phyloP scores from a whole-genome alignment of 805 yeast species.

The Cyberlindnera bimundalis region DNA sequence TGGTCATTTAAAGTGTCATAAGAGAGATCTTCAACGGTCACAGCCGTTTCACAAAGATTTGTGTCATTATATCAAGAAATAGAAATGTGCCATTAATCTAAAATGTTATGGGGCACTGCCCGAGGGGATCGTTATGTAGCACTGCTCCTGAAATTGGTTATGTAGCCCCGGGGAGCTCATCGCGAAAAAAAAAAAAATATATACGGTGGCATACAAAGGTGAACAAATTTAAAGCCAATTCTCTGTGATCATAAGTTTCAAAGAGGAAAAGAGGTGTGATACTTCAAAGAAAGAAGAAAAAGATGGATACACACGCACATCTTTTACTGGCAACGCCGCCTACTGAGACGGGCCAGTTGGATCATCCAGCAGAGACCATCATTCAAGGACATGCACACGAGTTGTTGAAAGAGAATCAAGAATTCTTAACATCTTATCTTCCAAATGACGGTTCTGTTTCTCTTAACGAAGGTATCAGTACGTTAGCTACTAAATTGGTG shows the following conservation, averaged over 20 bases:
- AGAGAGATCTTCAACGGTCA: too few species aligned
- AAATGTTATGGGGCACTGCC: too few species aligned
- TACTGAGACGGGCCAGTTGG: conserved; percentile 10
- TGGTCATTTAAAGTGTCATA: too few species aligned
- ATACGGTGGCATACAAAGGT: not conserved
- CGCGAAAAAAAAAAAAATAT: not conserved
- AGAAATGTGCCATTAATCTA: too few species aligned
- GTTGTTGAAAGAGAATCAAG: conserved; percentile 5
- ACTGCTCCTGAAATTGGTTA: too few species aligned
- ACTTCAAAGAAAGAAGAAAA: not conserved
- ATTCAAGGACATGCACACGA: conserved; percentile 11
- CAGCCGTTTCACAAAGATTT: too few species aligned
- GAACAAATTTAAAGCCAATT: not conserved
- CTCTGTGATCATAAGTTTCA: not conserved
- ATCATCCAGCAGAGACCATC: conserved; percentile 3
- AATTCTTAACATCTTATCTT: conserved; percentile 2
- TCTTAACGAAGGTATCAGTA: conserved; percentile 8
- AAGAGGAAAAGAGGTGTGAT: too few species aligned
- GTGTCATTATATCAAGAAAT: too few species aligned
- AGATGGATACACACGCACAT: conserved; percentile 6
- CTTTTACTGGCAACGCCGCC: conserved; percentile 14
- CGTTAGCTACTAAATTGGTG: conserved; percentile 4
- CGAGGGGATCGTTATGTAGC: too few species aligned
- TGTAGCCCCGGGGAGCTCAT: conserved; percentile 1
- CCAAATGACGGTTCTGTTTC: conserved; percentile 5